phyloP scores from a whole-genome alignment of 2,329 filamentous ascomycete species.

The Emmonsia crescens region DNA sequence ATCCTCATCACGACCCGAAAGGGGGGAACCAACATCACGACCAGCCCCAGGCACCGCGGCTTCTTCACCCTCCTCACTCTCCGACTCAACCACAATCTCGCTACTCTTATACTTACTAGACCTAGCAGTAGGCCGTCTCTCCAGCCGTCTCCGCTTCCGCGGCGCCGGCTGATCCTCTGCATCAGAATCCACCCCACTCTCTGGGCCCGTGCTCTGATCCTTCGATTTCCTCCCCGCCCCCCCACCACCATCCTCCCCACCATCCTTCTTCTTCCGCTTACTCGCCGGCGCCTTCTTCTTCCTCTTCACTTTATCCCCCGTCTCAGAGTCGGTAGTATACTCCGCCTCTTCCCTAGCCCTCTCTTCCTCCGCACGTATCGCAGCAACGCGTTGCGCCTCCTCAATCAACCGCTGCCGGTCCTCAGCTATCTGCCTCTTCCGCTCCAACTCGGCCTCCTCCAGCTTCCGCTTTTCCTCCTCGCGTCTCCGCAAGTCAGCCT shows the following conservation, averaged over 20 bases:
- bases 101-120: constrained; percentile 69
- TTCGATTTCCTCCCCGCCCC: constrained; percentile 18
- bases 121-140: constrained; percentile 39
- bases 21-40: constrained; percentile 1
- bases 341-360: constrained; percentile 60
- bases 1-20: constrained; percentile 14
- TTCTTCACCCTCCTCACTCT: constrained; percentile 41
- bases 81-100: constrained; percentile 71
- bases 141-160: constrained; percentile 51
- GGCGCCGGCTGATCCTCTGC: constrained; percentile 23
- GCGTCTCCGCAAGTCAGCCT: constrained; percentile 65
- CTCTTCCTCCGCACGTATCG: constrained; percentile 61
- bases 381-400: constrained; percentile 60
- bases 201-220: constrained; percentile 25
- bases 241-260: constrained; percentile 31
- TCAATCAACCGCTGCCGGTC: constrained; percentile 74
- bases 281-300: constrained; percentile 49
- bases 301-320: constrained; percentile 67
- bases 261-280: constrained; percentile 53
- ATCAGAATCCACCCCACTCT: constrained; percentile 13
- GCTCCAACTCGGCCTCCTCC: constrained; percentile 59
- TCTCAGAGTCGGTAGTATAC: constrained; percentile 69
- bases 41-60: constrained; percentile 19
- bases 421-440: constrained; percentile 70
- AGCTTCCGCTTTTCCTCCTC: constrained; percentile 65